These are phyloP conservation scores for Aspergillus alliaceus DNA, from an alignment of 2,329 filamentous ascomycete species.

Conservation along the genomic window DNA sequence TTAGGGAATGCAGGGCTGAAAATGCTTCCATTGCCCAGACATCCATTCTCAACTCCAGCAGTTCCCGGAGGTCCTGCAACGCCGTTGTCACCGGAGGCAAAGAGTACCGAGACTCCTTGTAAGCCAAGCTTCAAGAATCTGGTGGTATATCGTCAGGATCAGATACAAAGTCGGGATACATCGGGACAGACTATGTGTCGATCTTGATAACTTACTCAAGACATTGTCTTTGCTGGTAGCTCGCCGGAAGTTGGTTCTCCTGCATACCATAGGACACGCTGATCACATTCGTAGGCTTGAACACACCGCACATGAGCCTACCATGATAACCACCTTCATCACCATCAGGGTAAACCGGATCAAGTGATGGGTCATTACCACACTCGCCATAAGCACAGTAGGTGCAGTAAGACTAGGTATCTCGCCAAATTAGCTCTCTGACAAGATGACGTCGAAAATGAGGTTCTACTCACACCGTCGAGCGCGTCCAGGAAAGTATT, in stretches of 20 bases:
- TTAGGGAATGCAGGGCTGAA: constrained; percentile 8
- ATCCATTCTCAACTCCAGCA: background rate
- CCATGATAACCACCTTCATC: background rate
- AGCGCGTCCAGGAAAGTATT: constrained; percentile 9
- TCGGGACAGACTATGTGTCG: too few relatives aligned
- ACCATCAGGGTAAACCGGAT: constrained; percentile 3
- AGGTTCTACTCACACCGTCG: background rate
- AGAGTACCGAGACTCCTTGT: constrained; percentile 5
- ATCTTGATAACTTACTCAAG: constrained; percentile 2
- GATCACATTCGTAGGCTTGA: constrained; percentile 7
- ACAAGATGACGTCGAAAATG: too few relatives aligned
- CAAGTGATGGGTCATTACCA: constrained; percentile 1
- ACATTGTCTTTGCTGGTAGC: constrained; percentile 6
- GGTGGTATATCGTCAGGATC: background rate
- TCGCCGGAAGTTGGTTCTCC: constrained; percentile 1
- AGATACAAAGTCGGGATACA: too few relatives aligned
- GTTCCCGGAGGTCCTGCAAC: constrained; percentile 3
- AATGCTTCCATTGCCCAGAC: constrained; percentile 6
- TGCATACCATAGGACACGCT: constrained; percentile 7
- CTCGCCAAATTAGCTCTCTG: background rate
- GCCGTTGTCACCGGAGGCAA: constrained; percentile 6
- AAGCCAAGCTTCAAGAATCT: constrained; percentile 9
- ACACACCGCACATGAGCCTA: constrained; percentile 6
- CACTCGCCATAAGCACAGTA: constrained; percentile 7
- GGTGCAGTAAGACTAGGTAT: constrained; percentile 1